phyloP scores from a whole-genome alignment of 352 stramenopile species.

The Phytophthora foliorum region DNA sequence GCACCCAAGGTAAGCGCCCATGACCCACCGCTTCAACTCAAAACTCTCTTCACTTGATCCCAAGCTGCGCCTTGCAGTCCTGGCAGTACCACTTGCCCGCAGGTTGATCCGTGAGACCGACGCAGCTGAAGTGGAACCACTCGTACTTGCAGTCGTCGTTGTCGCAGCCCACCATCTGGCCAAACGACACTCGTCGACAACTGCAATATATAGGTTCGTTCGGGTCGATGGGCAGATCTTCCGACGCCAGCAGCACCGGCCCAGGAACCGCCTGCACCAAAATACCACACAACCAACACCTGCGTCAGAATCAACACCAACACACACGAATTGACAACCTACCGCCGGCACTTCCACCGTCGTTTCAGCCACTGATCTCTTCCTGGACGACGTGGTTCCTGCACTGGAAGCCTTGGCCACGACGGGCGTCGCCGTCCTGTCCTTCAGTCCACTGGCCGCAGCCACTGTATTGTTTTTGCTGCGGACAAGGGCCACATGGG shows the following conservation, averaged over 20 bases:
- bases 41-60: slow-evolving; percentile 63
- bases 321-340: slow-evolving; percentile 1
- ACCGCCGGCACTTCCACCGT: slow-evolving; percentile 31
- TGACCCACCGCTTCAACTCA: neutral
- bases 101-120: slow-evolving; percentile 87
- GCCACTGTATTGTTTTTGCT: slow-evolving; percentile 43
- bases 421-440: slow-evolving; percentile 25
- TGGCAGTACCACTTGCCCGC: slow-evolving; percentile 87
- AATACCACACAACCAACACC: slow-evolving; percentile 1
- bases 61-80: slow-evolving; percentile 77
- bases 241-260: slow-evolving; percentile 54
- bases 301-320: neutral
- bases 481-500: slow-evolving; percentile 29
- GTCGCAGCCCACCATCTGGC: slow-evolving; percentile 94
- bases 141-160: slow-evolving; percentile 95
- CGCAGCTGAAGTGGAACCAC: slow-evolving; percentile 94
- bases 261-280: slow-evolving; percentile 20
- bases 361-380: slow-evolving; percentile 60
- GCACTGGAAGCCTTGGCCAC: slow-evolving; percentile 27
- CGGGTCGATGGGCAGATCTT: slow-evolving; percentile 87
- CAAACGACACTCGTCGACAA: slow-evolving; percentile 89
- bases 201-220: slow-evolving; percentile 92
- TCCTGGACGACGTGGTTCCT: slow-evolving; percentile 41
- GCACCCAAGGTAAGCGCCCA: neutral
- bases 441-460: slow-evolving; percentile 27